phyloP scores from a whole-genome alignment of 306 rosid species.

The Prunus kanzakura region DNA sequence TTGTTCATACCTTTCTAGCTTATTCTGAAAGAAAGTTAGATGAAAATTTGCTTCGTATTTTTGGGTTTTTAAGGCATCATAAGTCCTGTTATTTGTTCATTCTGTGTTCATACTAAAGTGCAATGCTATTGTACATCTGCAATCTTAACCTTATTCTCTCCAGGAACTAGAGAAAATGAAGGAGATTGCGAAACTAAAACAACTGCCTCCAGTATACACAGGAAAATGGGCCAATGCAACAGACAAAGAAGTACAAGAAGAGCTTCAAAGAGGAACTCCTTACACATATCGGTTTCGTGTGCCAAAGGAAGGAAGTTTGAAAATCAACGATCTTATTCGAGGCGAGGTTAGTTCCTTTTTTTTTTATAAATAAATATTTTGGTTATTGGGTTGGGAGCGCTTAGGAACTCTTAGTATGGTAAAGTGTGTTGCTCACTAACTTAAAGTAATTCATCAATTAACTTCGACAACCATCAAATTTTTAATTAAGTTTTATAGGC shows the following conservation, averaged over 20 bases:
- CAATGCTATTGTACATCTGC: background rate
- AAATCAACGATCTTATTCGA: slow-evolving; percentile 80
- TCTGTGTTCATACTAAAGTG: background rate
- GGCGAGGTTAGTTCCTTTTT: slow-evolving; percentile 62
- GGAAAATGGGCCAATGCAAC: slow-evolving; percentile 86
- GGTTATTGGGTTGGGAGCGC: background rate
- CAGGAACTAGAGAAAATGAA: slow-evolving; percentile 94
- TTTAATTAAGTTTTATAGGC: slow-evolving; percentile 21
- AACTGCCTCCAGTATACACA: slow-evolving; percentile 81
- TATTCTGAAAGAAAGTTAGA: background rate
- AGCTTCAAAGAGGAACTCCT: slow-evolving; percentile 68
- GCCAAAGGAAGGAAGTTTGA: slow-evolving; percentile 72
- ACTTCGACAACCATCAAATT: background rate
- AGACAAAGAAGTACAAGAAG: slow-evolving; percentile 64
- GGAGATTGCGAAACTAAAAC: slow-evolving; percentile 69
- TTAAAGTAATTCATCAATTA: background rate
- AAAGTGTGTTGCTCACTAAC: background rate
- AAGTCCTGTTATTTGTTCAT: background rate
- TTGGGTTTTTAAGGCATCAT: background rate
- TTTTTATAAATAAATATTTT: no score
- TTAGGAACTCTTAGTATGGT: background rate
- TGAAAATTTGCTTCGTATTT: background rate
- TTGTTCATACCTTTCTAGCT: background rate
- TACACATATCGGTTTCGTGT: slow-evolving; percentile 80
- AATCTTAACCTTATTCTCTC: slow-evolving; percentile 9